These are phyloP conservation scores for Phialophora chinensis DNA, from an alignment of 2,329 filamentous ascomycete genomes.

Conservation along the genomic window DNA sequence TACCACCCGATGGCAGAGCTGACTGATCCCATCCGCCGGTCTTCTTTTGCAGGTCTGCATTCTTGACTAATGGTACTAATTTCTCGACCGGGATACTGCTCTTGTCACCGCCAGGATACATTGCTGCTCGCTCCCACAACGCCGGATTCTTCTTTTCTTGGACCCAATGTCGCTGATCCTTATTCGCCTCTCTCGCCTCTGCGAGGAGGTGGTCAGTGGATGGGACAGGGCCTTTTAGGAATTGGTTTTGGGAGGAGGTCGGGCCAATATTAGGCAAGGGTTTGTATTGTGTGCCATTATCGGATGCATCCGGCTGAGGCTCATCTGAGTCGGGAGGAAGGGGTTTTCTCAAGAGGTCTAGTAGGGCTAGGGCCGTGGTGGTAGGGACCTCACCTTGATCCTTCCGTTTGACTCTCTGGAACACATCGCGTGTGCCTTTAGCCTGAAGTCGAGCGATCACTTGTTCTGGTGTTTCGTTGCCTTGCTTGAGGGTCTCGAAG, in stretches of 20 bases:
- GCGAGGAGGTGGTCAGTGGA: neutral
- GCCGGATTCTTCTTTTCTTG: neutral
- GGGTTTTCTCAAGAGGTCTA: constrained; percentile 22
- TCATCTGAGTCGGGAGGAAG: neutral
- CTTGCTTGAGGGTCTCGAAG: constrained; percentile 28
- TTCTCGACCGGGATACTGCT: neutral
- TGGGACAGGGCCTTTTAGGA: neutral
- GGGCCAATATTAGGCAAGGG: neutral
- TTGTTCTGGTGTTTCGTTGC: constrained; percentile 25
- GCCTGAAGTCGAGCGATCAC: constrained; percentile 27
- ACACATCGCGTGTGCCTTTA: constrained; percentile 14
- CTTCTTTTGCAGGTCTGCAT: neutral
- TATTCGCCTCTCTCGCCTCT: neutral
- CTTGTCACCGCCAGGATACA: neutral
- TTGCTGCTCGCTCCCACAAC: neutral
- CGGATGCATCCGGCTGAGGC: neutral
- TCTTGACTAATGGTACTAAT: neutral
- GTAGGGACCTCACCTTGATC: constrained; percentile 14
- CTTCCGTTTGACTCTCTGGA: constrained; percentile 18
- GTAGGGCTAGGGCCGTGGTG: constrained; percentile 16
- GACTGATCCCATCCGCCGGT: neutral
- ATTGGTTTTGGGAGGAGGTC: neutral
- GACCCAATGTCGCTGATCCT: neutral
- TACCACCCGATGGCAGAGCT: neutral
- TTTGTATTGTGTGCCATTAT: neutral